Evolutionary conservation across 495 filamentous ascomycete species (phyloP), one percentile per base, ranked within the genome.

Genomic region (Penicillium alfredii): DNA sequence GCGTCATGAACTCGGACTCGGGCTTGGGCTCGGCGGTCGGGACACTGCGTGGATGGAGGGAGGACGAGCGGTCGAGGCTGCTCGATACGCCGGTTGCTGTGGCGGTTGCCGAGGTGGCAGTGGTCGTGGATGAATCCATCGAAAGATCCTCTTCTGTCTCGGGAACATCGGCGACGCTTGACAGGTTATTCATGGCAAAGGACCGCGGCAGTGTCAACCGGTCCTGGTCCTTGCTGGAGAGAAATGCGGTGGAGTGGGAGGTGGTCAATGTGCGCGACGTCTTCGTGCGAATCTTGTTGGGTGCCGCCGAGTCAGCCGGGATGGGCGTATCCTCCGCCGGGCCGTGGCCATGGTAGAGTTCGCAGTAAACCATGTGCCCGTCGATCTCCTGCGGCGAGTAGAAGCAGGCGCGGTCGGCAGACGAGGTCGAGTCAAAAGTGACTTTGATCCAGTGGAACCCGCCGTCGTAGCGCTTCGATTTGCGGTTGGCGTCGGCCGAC

Each of bases 371-470:
- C 23, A 81, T 58, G 51, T 87, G 74, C 3, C 86, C 86, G 30
- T 84, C 71, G 23, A 94, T 78, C 35, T 71, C 72, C 56, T 88
- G 83, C 1, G 88, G 88, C 21, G 82, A 88, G 44, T 73, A 72
- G 44, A 79, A 83, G 35, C 80, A 66, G 14, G 87, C 88, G 22
- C 77, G 71, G 31, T 88, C 84, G 12, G 87, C 88, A 3, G 87
- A 80, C 40, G 81, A 74, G 20, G 77, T 71, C 4, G 83, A 87
- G 60, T 93, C 86, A 46, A 90, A 95, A 1, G 88, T 95, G 33
- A 95, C 72, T 51, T 94, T 94, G 47, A 95, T 85, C 88, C 88
- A 95, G 63, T 88, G 77, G 41, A 80, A 74, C 10, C 88, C 88
- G 35, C 86, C 81, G 13, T 79, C 78, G 43, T 82, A 84, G 30